Evolutionary conservation across 164 flowering plant genomes (phyloP), one percentile per base, ranked within the genome.

Genomic region (Vitis labrusca): DNA sequence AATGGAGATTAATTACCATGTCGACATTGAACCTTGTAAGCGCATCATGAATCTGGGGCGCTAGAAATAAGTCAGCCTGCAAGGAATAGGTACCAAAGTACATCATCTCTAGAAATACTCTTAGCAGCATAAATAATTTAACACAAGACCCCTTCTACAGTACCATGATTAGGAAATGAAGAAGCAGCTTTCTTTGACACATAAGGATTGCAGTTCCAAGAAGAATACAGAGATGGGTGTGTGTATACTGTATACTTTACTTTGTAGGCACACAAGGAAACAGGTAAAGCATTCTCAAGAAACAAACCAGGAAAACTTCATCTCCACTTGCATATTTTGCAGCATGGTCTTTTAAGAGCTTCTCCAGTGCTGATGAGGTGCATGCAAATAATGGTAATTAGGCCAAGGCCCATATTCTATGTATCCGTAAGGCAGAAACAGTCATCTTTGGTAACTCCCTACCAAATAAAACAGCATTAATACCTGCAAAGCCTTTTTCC

Each of bases 321-420:
- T 94, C 88, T 64, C 98, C 97, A 19, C 92, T 91, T 23, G 98
- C 96, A 79, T 84, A 94, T 75, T 58, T 91, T 74, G 93, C 93
- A 71, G 90, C 85, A 75, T 67, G 56, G 58, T 71, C 81, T 61
- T 77, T 71, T 63, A 94, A 76, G 30, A 91, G 82, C 76, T 85
- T 84, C 83, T 91, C 98, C n/a, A 94, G 89, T 56, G 97, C 98
- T 93, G 91, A 76, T 37, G 44, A 37, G 44, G 5, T 37, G 44
- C 0, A 37, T 37, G 44, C 44, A 37, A 37, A 0, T 37, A 3
- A 5, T 3, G 44, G 44, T 37, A 37, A 37, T 37, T 37, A 37
- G 44, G 44, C 7, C 7, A 37, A 2, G 44, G 44, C 44, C 44
- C 44, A 32, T 32, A 32, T 19, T 19, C 23, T 19, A 19, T 19